A percentile compares a stretch with the other conserved stretches of the same genome.
phyloP scores from a whole-genome alignment of 1,284 basidiomycete species.

The Ustilago sp. region DNA sequence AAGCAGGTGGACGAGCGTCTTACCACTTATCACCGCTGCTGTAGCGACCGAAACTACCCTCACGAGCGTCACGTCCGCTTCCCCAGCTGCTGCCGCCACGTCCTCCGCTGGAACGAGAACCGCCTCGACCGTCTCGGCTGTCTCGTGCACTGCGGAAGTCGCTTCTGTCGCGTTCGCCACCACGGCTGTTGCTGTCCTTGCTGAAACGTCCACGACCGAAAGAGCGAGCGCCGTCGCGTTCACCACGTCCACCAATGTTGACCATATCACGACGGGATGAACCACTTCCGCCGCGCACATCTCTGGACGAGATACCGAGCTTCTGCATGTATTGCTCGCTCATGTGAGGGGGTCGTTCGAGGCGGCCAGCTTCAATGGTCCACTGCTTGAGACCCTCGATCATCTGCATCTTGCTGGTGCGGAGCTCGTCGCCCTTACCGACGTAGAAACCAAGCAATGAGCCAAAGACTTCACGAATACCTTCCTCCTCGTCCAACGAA shows the following conservation, averaged over 20 bases:
- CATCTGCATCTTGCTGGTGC: slow-evolving; percentile 37
- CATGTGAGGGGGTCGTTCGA: slow-evolving; percentile 44
- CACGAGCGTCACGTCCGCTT: slow-evolving; percentile 41
- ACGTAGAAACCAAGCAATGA: slow-evolving; percentile 60
- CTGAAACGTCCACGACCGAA: slow-evolving; percentile 47
- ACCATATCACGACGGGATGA: slow-evolving; percentile 4
- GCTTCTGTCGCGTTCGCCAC: slow-evolving; percentile 14
- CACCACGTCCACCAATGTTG: slow-evolving; percentile 15
- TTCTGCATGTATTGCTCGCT: slow-evolving; percentile 43
- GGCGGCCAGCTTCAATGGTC: slow-evolving; percentile 34
- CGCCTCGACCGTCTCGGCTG: slow-evolving; percentile 23
- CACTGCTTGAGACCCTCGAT: slow-evolving; percentile 55
- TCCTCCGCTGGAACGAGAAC: slow-evolving; percentile 21
- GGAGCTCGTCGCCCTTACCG: slow-evolving; percentile 41
- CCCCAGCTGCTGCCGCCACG: slow-evolving; percentile 21
- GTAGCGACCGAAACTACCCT: slow-evolving; percentile 33
- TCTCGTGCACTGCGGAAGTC: slow-evolving; percentile 21
- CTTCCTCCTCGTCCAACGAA: slow-evolving; percentile 21
- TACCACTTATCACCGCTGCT: slow-evolving; percentile 43
- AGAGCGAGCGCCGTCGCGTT: slow-evolving; percentile 21
- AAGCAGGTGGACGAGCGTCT: not conserved
- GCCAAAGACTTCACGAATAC: slow-evolving; percentile 32
- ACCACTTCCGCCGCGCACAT: slow-evolving; percentile 14
- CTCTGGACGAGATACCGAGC: slow-evolving; percentile 35
- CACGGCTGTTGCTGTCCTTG: slow-evolving; percentile 26